phyloP scores from a whole-genome alignment of 495 filamentous ascomycete genomes.

The Xylaria venustula region DNA sequence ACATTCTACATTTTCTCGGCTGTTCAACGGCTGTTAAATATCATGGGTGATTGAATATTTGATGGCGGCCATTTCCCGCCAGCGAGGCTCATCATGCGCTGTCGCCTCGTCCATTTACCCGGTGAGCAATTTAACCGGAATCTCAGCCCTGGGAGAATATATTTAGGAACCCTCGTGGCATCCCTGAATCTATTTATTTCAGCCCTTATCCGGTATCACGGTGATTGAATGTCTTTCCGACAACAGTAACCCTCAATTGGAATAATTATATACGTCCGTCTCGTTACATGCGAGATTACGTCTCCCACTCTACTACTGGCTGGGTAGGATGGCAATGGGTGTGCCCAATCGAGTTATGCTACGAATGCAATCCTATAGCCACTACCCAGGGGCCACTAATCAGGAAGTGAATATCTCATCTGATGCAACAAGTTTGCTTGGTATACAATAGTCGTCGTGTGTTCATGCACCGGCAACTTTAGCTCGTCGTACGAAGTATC shows the following conservation, averaged over 20 bases:
- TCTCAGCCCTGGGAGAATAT: background rate
- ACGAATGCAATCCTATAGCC: background rate
- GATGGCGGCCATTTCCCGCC: background rate
- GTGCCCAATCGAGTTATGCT: background rate
- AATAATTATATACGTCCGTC: background rate
- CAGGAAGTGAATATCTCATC: background rate
- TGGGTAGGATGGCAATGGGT: background rate
- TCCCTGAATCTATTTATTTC: background rate
- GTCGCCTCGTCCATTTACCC: conserved; percentile 9
- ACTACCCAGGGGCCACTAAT: background rate
- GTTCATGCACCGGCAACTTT: background rate
- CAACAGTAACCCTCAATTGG: background rate
- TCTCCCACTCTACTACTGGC: background rate
- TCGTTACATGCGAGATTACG: background rate
- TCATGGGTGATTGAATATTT: background rate
- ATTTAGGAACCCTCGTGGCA: background rate
- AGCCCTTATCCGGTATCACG: background rate
- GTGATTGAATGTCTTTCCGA: background rate
- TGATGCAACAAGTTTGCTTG: background rate
- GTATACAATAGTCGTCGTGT: background rate
- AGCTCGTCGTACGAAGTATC: too few species aligned
- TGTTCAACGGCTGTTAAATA: background rate
- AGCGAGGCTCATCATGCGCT: background rate
- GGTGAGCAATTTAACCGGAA: conserved; percentile 6
- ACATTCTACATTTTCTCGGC: background rate